Percentiles rank a stretch among this genome's conserved stretches.
Conservation (phyloP, 257 asterid species). For the Linderniella brevidens region DNA sequence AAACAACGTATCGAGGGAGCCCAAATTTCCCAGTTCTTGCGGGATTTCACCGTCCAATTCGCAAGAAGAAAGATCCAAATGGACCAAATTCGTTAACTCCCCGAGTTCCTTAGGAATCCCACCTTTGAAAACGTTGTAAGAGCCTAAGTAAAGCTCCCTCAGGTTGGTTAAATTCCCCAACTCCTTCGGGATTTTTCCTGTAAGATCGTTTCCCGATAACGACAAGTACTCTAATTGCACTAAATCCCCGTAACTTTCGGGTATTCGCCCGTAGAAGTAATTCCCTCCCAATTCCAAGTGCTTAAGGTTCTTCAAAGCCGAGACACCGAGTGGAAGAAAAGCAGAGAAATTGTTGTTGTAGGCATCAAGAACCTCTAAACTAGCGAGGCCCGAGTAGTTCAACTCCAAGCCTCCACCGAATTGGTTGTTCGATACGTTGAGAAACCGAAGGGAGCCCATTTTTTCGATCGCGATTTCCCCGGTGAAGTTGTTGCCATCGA, state of each 20-base stretch:
- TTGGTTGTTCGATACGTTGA: slow-evolving; percentile 66
- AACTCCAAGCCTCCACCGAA: slow-evolving; percentile 52
- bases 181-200: slow-evolving; percentile 58
- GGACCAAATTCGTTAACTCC: slow-evolving; percentile 43
- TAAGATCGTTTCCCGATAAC: slow-evolving; percentile 62
- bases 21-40: slow-evolving; percentile 49
- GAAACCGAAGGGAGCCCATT: slow-evolving; percentile 37
- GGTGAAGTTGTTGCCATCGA: slow-evolving; percentile 94
- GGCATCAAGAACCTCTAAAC: slow-evolving; percentile 51
- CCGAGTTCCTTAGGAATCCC: slow-evolving; percentile 85
- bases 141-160: slow-evolving; percentile 72
- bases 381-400: slow-evolving; percentile 53
- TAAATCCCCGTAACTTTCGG: slow-evolving; percentile 39
- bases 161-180: slow-evolving; percentile 67
- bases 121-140: slow-evolving; percentile 43
- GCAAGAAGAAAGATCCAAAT: slow-evolving; percentile 60
- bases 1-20: slow-evolving; percentile 42
- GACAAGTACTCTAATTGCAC: slow-evolving; percentile 50
- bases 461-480: slow-evolving; percentile 58
- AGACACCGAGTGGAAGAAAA: slow-evolving; percentile 50
- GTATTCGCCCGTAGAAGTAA: slow-evolving; percentile 55
- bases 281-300: slow-evolving; percentile 81
- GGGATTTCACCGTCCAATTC: slow-evolving; percentile 70
- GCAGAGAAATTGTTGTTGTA: slow-evolving; percentile 73
- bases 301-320: slow-evolving; percentile 38